phyloP scores from a whole-genome alignment of 1,139 yeast genomes.

The Saccharomyces hybrid region DNA sequence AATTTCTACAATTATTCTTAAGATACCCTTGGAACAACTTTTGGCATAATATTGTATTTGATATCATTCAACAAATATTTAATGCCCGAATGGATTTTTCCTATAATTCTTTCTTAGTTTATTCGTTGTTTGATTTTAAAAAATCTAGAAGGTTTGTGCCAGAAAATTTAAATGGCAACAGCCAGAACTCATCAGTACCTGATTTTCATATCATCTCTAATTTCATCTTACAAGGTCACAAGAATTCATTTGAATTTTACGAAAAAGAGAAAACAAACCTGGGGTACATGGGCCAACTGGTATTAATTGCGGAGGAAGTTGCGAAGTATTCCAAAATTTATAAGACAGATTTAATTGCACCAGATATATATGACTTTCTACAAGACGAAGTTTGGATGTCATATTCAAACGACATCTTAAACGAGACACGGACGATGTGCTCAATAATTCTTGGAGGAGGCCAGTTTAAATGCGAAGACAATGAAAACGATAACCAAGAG shows the following conservation, averaged over 20 bases:
- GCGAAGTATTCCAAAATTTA: constrained; percentile 65
- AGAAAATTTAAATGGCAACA: neutral
- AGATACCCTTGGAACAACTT: constrained; percentile 96
- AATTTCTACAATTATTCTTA: constrained; percentile 76
- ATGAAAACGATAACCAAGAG: constrained; percentile 16
- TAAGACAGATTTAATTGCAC: constrained; percentile 33
- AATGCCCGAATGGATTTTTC: constrained; percentile 94
- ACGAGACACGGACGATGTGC: constrained; percentile 87
- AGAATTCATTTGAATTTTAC: constrained; percentile 58
- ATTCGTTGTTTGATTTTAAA: constrained; percentile 26
- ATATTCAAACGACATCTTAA: constrained; percentile 76
- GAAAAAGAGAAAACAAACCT: constrained; percentile 64
- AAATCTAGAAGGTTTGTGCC: constrained; percentile 22
- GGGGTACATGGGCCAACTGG: constrained; percentile 96
- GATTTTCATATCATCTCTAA: constrained; percentile 70
- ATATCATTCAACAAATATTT: constrained; percentile 89
- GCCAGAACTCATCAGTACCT: neutral
- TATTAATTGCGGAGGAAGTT: constrained; percentile 92
- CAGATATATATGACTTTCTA: constrained; percentile 30
- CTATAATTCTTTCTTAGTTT: constrained; percentile 72
- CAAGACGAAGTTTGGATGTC: constrained; percentile 64
- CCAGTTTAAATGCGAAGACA: constrained; percentile 28
- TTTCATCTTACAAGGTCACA: constrained; percentile 76
- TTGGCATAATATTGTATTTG: constrained; percentile 94
- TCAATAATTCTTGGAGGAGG: constrained; percentile 82